Base-by-base conservation (phyloP, 495 filamentous ascomycete genomes). In the Astrothelium subdiscretum region DNA sequence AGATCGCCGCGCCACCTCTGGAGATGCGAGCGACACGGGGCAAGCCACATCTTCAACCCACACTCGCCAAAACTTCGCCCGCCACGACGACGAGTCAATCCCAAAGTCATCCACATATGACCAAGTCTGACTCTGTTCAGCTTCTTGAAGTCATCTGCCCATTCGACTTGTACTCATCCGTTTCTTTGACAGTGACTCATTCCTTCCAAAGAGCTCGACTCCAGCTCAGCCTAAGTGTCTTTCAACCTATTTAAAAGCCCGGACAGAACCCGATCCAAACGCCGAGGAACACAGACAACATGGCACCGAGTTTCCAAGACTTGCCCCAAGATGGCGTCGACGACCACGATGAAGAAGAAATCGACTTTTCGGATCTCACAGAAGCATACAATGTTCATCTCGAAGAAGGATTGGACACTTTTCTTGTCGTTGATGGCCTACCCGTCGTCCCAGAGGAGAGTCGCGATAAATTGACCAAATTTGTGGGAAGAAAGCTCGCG, bases 351-450 rank as follows among this genome's bases (percentile, higher is more conserved):
- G 90, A 89, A 68, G 87, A 94, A 72, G 90, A 96, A 72, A 85
- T 97, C 71, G 94, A 98, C 71, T 91, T 95, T 75, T 91, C 89
- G 61, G 94, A 98, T 77, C 82, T 98, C 64, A 81, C 84, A 70
- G 91, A 90, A 71, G 88, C 95, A 74, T 96, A 89, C 70, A 91
- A 97, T 74, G 94, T 97, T 43, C 90, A 92, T 68, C 80, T 96
- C 58, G 92, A 98, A 73, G 89, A 96, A 73, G 92, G 94, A 60
- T 84, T 96, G 69, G 94, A 98, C 71, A 86, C 89, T 65, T 98
- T 98, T 68, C 85, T 98, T 62, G 90, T 97, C 58, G 81, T 96
- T 73, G 94, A 98, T 76, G 94, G 94, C 65, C 83, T 97, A 35
- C 94, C 94, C 61, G 76, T 85, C 57, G 94, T 98, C 54, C 80